Evolutionary conservation across 2,329 filamentous ascomycete species (phyloP), one percentile per base, ranked within the genome.

Genomic region (Ophiocordyceps camponoti-leonardi): DNA sequence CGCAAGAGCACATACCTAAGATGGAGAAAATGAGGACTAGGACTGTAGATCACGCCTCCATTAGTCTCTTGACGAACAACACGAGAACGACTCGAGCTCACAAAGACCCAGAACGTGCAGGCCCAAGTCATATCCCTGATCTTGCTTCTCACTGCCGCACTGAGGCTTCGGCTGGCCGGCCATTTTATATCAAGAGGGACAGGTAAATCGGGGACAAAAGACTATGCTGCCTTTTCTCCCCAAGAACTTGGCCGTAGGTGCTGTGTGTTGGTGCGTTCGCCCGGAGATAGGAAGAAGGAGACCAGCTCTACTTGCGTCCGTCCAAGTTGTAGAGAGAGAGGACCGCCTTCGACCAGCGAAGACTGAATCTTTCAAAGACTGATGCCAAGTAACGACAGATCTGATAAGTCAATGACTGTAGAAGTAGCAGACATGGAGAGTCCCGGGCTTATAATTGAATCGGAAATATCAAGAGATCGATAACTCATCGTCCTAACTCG

Each of bases 81-180:
- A 2, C 10, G 13, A 30, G 3, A 28, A 10, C 0, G 13, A 26
- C 3, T 23, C 49, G 42, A 48, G 33, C 58, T 37, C 52, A 61
- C 58, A 61, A 37, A 61, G 47, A 37, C 56, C 58, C 13, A 48
- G 54, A 22, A 60, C 51, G 44, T 61, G 58, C 8, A 56, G 42
- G 3, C 39, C 47, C 8, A 61, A 31, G 30, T 58, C 52, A 42
- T 61, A 61, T 16, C 55, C 52, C 8, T 46, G 49, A 1, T 44
- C 13, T 0, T 28, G 46, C 3, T 39, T 31, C 19, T 46, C 45
- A 12, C 45, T 47, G n/a, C 58, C 58, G 28, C 58, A 61, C 44
- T 58, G 53, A 13, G 58, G 58, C 45, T 56, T 60, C 8, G 46
- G 28, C 26, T 28, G 26, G 16, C 42, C 28, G 13, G 40, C 47